Evolutionary conservation across 2,329 filamentous ascomycete species (phyloP).

Genomic region (Sordariomycetes sp.): DNA sequence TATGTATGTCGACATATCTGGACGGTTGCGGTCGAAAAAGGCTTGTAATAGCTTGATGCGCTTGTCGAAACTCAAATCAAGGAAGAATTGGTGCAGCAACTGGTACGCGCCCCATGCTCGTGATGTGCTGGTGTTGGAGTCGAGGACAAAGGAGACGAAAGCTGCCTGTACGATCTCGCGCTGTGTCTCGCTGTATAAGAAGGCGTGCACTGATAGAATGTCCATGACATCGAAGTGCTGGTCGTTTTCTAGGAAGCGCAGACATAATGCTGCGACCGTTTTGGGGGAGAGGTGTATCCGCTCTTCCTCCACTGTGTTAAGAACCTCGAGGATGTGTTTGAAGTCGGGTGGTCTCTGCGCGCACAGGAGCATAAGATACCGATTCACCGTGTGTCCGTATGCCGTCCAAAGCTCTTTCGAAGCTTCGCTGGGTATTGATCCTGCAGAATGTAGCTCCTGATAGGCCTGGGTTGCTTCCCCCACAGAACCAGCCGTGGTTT

Average conservation of each 20-base stretch:
- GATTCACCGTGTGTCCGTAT: slow-evolving; percentile 58
- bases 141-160: slow-evolving; percentile 59
- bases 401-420: slow-evolving; percentile 33
- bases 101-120: slow-evolving; percentile 58
- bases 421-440: neutral
- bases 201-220: slow-evolving; percentile 66
- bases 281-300: slow-evolving; percentile 61
- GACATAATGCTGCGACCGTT: slow-evolving; percentile 65
- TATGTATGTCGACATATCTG: slow-evolving; percentile 78
- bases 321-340: slow-evolving; percentile 61
- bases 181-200: slow-evolving; percentile 61
- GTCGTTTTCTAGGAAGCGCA: slow-evolving; percentile 64
- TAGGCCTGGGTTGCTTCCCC: slow-evolving; percentile 58
- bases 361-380: slow-evolving; percentile 63
- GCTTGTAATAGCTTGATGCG: slow-evolving; percentile 69
- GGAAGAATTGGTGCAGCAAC: slow-evolving; percentile 55
- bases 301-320: slow-evolving; percentile 63
- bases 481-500: slow-evolving; percentile 63
- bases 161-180: slow-evolving; percentile 56
- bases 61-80: slow-evolving; percentile 53
- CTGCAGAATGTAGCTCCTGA: slow-evolving; percentile 24
- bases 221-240: slow-evolving; percentile 75
- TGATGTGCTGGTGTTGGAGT: slow-evolving; percentile 51
- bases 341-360: slow-evolving; percentile 51
- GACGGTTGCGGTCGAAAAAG: slow-evolving; percentile 69